Conservation (phyloP, 805 yeast genomes). For the Suhomyces faveliae region DNA sequence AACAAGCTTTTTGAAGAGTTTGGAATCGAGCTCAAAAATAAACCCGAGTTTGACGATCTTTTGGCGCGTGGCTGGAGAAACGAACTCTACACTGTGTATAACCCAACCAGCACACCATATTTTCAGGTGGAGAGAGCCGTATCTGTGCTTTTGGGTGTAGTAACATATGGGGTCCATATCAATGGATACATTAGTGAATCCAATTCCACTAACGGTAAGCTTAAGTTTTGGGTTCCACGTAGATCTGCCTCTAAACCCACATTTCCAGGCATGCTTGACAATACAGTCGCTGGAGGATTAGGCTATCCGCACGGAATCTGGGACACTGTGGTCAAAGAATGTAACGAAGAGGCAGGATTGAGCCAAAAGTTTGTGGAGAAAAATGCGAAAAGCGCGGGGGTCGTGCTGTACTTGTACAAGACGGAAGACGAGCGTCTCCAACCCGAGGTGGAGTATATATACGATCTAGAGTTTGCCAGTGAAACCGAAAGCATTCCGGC, state of each 20-base stretch:
- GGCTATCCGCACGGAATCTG: slow-evolving; percentile 73
- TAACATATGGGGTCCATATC: slow-evolving; percentile 87
- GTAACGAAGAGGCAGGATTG: slow-evolving; percentile 90
- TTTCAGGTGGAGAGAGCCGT: slow-evolving; percentile 76
- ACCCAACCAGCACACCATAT: slow-evolving; percentile 55
- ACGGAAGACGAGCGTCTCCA: slow-evolving; percentile 60
- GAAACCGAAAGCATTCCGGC: slow-evolving; percentile 44
- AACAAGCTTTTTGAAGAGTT: slow-evolving; percentile 40
- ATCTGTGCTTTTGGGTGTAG: slow-evolving; percentile 77
- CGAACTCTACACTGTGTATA: slow-evolving; percentile 75
- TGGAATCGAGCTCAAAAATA: slow-evolving; percentile 40
- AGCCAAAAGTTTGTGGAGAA: slow-evolving; percentile 45
- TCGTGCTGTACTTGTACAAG: slow-evolving; percentile 62
- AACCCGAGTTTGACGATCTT: slow-evolving; percentile 23
- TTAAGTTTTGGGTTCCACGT: slow-evolving; percentile 80
- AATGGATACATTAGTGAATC: slow-evolving; percentile 67
- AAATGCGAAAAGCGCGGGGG: slow-evolving; percentile 56
- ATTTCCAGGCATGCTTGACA: slow-evolving; percentile 87
- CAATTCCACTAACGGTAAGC: slow-evolving; percentile 34
- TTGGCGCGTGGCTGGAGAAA: slow-evolving; percentile 75
- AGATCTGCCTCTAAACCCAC: slow-evolving; percentile 78
- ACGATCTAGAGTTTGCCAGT: slow-evolving; percentile 60
- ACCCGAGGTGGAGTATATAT: slow-evolving; percentile 84
- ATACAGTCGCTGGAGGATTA: slow-evolving; percentile 93
- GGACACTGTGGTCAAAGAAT: slow-evolving; percentile 83